Evolutionary conservation across 179 eudicot species (phyloP), one percentile per base, ranked within the genome.

Genomic region (Spinacia oleracea): DNA sequence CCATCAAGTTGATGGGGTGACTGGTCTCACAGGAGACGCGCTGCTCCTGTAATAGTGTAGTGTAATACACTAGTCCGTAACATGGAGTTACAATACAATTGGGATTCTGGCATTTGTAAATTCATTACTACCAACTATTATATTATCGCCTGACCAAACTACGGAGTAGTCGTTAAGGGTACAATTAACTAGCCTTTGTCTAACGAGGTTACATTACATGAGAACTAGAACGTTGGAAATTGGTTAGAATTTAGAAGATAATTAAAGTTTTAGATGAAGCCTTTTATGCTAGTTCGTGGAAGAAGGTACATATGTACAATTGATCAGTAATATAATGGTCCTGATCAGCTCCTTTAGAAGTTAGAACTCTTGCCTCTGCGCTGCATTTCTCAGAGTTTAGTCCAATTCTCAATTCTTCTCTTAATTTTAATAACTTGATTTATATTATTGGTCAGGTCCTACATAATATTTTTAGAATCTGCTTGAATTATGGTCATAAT

Each of bases 401-500:
- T 38, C 23, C 25, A 66, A 66, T 65, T 63, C 34, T 42, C 48
- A 66, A 66, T 35, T 66, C 46, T 45, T 45, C 2, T 34, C 29
- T 70, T 70, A 10, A 1, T 7, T 45, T 18, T 34, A 45, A 25
- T 70, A 42, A n/a, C 16, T 14, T 2, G 5, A 0, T 32, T 72
- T n/a, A n/a, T n/a, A n/a, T n/a, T n/a, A n/a, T n/a, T n/a, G n/a
- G n/a, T n/a, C n/a, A n/a, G 43, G 75, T 50, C 75, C 64, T 73
- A 73, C 76, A 73, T 53, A 53, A 70, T 73, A 73, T 55, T 70
- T 73, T 18, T 70, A 20, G 65, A 73, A 73, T 73, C 64, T 34
- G 29, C 9, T 73, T 32, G n/a, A 31, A 32, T 72, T 62, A 72
- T 72, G 75, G 40, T 72, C 8, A 43, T 70, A 31, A 64, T 31